Conservation (phyloP, 768 basidiomycete genomes). For the Fibroporia radiculosa region DNA sequence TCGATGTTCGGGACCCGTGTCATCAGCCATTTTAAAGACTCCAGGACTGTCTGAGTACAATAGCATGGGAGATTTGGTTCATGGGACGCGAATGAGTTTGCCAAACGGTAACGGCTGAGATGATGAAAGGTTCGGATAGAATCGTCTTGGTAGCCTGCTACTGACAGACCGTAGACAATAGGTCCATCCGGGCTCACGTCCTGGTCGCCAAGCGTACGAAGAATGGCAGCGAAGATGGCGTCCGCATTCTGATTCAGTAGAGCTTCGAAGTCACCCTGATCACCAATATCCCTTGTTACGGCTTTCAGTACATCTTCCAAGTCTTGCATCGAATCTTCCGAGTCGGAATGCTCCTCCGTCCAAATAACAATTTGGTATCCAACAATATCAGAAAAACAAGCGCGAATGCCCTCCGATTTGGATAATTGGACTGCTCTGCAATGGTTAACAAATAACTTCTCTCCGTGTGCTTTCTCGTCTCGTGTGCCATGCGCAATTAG, state of each 20-base stretch:
- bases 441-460: constrained; percentile 46
- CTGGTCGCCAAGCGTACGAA: constrained; percentile 62
- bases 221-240: constrained; percentile 46
- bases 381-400: constrained; percentile 65
- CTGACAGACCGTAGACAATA: constrained; percentile 40
- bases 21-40: constrained; percentile 54
- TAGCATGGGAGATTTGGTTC: constrained; percentile 61
- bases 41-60: constrained; percentile 39
- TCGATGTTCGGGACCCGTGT: constrained; percentile 33
- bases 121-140: constrained; percentile 38
- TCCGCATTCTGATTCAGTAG: constrained; percentile 42
- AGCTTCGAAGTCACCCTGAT: constrained; percentile 26
- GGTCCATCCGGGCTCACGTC: constrained; percentile 46
- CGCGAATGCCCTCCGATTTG: constrained; percentile 40
- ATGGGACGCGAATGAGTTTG: constrained; percentile 45
- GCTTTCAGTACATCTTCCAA: constrained; percentile 30
- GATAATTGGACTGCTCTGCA: constrained; percentile 53
- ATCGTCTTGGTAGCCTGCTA: constrained; percentile 26
- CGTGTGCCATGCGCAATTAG: constrained; percentile 36
- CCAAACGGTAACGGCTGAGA: constrained; percentile 44
- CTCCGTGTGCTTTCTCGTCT: constrained; percentile 29
- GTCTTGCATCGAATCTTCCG: constrained; percentile 17
- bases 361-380: constrained; percentile 49
- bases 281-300: constrained; percentile 24
- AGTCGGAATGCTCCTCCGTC: constrained; percentile 26